Percentiles rank a stretch among this genome's conserved stretches.
These are phyloP conservation scores for Cladophialophora chaetospira DNA, from an alignment of 2,329 filamentous ascomycete genomes.

Conservation along the genomic window DNA sequence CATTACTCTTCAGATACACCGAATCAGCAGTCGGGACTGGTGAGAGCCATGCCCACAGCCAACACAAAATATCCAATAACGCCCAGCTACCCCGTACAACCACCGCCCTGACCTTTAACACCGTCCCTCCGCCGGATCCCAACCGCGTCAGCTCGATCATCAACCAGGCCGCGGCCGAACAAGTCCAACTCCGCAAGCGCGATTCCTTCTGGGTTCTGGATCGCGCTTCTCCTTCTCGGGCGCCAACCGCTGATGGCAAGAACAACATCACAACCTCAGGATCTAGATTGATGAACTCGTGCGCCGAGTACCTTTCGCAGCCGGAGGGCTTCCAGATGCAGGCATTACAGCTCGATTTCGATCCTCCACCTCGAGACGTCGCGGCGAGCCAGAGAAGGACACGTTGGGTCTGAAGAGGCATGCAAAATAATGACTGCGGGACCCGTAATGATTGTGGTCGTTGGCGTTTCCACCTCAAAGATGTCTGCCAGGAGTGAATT, in stretches of 20 bases:
- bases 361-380: neutral
- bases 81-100: neutral
- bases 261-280: neutral
- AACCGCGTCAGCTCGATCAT: constrained; percentile 14
- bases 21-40: neutral
- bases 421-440: neutral
- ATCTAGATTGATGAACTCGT: neutral
- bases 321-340: neutral
- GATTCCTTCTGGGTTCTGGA: constrained; percentile 14
- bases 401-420: neutral
- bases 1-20: constrained; percentile 12
- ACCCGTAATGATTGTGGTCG: too few species aligned
- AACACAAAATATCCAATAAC: neutral
- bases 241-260: neutral
- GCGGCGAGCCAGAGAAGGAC: neutral
- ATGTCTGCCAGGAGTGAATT: too few species aligned
- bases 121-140: neutral
- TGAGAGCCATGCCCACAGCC: neutral
- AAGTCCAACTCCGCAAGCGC: constrained; percentile 7
- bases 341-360: neutral
- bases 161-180: constrained; percentile 9
- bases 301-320: neutral
- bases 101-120: constrained; percentile 4
- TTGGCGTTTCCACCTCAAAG: too few species aligned
- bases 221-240: neutral